phyloP scores from a whole-genome alignment of 129 eudicot species.

The Flaveria ramosissima region DNA sequence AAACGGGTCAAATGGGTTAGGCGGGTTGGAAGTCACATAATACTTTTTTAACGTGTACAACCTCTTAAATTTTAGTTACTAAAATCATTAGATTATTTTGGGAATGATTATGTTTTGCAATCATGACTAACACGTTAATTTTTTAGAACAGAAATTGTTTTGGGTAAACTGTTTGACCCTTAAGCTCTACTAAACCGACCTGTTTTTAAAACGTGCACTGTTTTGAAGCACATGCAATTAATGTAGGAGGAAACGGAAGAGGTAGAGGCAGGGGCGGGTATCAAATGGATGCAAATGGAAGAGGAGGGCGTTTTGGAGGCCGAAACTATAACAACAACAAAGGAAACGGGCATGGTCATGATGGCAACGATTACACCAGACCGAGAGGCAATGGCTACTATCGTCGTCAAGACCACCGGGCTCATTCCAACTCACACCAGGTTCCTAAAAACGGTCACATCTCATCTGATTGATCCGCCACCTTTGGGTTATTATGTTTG shows the following conservation, averaged over 20 bases:
- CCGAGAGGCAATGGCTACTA: slow-evolving; percentile 75
- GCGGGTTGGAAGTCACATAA: background rate
- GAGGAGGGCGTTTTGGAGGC: slow-evolving; percentile 72
- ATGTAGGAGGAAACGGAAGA: slow-evolving; percentile 56
- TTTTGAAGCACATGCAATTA: background rate
- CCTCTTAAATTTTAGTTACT: background rate
- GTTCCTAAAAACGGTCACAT: slow-evolving; percentile 49
- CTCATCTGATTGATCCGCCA: slow-evolving; percentile 34
- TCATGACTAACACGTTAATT: no score
- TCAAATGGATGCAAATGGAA: slow-evolving; percentile 59
- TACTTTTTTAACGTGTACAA: background rate
- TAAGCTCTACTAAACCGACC: background rate
- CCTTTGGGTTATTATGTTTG: slow-evolving; percentile 30
- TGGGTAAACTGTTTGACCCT: background rate
- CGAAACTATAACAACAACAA: slow-evolving; percentile 37
- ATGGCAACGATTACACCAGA: slow-evolving; percentile 55
- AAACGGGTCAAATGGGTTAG: background rate
- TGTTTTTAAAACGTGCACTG: background rate
- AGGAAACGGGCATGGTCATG: slow-evolving; percentile 46
- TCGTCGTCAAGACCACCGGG: slow-evolving; percentile 44
- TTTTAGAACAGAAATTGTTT: background rate
- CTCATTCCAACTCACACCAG: slow-evolving; percentile 40
- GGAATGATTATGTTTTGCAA: background rate
- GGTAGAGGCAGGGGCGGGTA: slow-evolving; percentile 78
- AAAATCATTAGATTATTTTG: background rate